Conservation (phyloP, 306 rosid species). For the Parietaria judaica region DNA sequence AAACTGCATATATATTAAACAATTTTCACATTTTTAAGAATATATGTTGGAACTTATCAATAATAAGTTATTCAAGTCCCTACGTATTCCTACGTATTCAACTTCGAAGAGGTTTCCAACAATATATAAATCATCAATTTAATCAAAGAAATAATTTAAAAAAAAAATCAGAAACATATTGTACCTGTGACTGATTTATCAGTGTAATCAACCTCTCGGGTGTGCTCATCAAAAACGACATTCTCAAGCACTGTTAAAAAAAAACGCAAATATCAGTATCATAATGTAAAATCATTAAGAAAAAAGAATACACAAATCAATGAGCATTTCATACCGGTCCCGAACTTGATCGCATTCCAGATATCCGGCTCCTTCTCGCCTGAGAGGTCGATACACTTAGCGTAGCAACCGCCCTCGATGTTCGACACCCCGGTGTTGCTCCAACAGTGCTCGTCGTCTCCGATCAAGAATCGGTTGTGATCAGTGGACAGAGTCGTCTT, state of each 20-base stretch:
- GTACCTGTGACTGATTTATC: constrained; percentile 86
- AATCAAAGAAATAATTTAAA: neutral
- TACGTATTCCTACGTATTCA: too few species aligned
- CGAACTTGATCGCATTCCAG: constrained; percentile 54
- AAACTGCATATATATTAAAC: too few species aligned
- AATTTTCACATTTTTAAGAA: neutral
- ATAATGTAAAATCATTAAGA: neutral
- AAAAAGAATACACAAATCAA: neutral
- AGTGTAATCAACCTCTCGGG: constrained; percentile 64
- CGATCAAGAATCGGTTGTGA: constrained; percentile 43
- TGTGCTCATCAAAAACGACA: constrained; percentile 80
- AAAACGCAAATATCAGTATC: neutral
- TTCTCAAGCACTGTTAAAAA: constrained; percentile 64
- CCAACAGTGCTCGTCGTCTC: constrained; percentile 57
- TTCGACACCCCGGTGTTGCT: constrained; percentile 41
- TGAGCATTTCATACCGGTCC: constrained; percentile 30
- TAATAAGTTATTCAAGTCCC: too few species aligned
- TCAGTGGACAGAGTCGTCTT: constrained; percentile 50
- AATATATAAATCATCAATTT: neutral
- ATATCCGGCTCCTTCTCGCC: constrained; percentile 50
- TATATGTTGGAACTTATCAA: too few species aligned
- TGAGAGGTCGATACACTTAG: constrained; percentile 43
- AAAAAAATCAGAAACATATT: neutral
- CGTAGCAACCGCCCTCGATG: constrained; percentile 56
- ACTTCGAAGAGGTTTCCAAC: too few species aligned